Conservation (phyloP, 768 basidiomycete genomes). For the Suillus weaverae region DNA sequence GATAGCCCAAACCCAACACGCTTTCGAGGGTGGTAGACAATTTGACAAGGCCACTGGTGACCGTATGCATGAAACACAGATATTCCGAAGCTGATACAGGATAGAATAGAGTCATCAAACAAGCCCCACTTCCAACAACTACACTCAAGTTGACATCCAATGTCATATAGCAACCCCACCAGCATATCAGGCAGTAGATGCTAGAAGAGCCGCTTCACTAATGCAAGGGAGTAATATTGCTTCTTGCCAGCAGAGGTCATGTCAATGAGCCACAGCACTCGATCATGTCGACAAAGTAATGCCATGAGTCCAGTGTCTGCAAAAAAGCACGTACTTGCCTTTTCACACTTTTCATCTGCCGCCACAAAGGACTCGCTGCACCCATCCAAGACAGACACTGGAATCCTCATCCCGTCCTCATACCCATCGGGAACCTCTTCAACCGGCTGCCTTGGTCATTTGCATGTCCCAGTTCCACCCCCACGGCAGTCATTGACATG, state of each 20-base stretch:
- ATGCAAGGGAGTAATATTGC: slow-evolving; percentile 19
- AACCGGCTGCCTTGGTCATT: not conserved
- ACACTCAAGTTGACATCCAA: slow-evolving; percentile 23
- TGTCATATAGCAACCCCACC: slow-evolving; percentile 25
- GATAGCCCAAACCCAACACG: slow-evolving; percentile 31
- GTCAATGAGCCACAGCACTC: slow-evolving; percentile 18
- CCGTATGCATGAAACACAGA: slow-evolving; percentile 38
- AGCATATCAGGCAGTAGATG: slow-evolving; percentile 15
- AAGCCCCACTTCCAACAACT: slow-evolving; percentile 16
- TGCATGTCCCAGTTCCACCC: not conserved
- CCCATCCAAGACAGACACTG: slow-evolving; percentile 31
- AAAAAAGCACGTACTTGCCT: slow-evolving; percentile 21
- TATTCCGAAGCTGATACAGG: slow-evolving; percentile 24
- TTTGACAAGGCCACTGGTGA: slow-evolving; percentile 36
- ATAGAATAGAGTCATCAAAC: slow-evolving; percentile 2
- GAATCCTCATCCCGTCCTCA: slow-evolving; percentile 27
- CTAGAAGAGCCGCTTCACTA: slow-evolving; percentile 18
- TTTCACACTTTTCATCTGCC: slow-evolving; percentile 15
- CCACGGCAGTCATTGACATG: not conserved
- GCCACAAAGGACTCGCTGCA: slow-evolving; percentile 33
- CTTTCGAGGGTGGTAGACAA: slow-evolving; percentile 36
- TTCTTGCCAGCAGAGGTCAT: slow-evolving; percentile 19
- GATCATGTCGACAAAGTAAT: slow-evolving; percentile 19
- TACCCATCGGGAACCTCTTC: slow-evolving; percentile 12
- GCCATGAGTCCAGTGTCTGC: slow-evolving; percentile 20